These are phyloP conservation scores for Talaromyces nanjingensis DNA, from an alignment of 495 filamentous ascomycete species.

Conservation along the genomic window DNA sequence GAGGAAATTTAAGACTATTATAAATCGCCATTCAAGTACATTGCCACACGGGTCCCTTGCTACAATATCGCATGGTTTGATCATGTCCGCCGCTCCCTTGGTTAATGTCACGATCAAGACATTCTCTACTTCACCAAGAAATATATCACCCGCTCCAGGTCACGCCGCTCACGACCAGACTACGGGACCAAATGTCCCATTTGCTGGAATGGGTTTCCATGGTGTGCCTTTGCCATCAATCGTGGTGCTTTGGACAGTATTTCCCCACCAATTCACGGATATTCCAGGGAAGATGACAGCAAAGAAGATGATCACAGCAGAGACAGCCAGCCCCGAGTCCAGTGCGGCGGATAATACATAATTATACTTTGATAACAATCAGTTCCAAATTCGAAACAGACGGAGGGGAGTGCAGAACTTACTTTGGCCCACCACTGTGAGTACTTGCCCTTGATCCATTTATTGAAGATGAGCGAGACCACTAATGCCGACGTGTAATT, in stretches of 20 bases:
- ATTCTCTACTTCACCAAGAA: no score
- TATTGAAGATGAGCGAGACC: constrained; percentile 78
- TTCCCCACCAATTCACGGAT: constrained; percentile 67
- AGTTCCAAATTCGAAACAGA: background rate
- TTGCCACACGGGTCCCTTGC: no score
- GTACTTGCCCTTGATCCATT: constrained; percentile 57
- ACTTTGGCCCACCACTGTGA: constrained; percentile 70
- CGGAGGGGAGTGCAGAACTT: background rate
- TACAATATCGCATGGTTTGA: no score
- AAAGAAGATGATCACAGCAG: constrained; percentile 77
- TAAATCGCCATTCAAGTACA: no score
- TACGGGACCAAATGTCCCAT: constrained; percentile 15
- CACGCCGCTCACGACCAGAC: constrained; percentile 10
- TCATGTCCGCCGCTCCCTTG: no score
- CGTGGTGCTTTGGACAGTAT: constrained; percentile 52
- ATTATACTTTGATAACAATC: constrained; percentile 47
- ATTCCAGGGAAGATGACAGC: constrained; percentile 65
- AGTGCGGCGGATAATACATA: constrained; percentile 80
- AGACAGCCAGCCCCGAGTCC: constrained; percentile 74
- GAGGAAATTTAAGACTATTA: no score
- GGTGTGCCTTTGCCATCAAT: constrained; percentile 15
- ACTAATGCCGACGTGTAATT: constrained; percentile 79
- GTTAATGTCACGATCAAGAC: no score
- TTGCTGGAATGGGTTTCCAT: constrained; percentile 11
- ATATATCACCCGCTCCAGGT: no score